Base-by-base conservation (phyloP, 176 grass and related monocot species). In the Eremochloa ophiuroides region DNA sequence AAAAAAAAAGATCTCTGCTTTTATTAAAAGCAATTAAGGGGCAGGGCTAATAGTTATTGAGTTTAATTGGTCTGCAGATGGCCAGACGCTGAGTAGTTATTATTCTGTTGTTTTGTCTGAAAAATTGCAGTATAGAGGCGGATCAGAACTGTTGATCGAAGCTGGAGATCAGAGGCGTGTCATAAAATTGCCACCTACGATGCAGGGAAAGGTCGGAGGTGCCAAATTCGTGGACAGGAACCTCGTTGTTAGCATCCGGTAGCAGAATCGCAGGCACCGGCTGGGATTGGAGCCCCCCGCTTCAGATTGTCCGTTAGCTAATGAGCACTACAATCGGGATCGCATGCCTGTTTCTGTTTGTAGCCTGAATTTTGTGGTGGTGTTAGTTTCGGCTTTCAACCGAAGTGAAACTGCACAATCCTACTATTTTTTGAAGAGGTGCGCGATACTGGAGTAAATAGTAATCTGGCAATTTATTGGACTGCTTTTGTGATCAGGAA, bases 91-190 rank as follows among this genome's bases (percentile, higher is more conserved):
- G 22, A 56, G 0, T 38, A 78, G 61, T 39, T 65, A 41, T 8
- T 43, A 1, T 62, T 44, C 14, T 16, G n/a, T 75, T 55, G 2
- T 5, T 42, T 85, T 56, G 2, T 86, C 53, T 87, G 73, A 62
- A 67, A 78, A 82, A 66, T n/a, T 91, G 86, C 88, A 98, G 96
- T 98, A 95, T 74, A 85, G 93, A 48, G 93, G 96, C 34, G 90
- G 90, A 22, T 95, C 86, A 3, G 93, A 95, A 51, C 59, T 98
- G 33, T 43, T 95, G 79, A 81, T 98, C 15, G 96, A 98, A 88
- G 93, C 90, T 10, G 92, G 92, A 16, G 93, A 98, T 46, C 96
- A 98, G 86, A 93, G 96, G 61, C 93, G 96, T 4, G 63, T 98
- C 35, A 85, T 95, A 62, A 95, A 98, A 80, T 63, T 98, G 71